These are phyloP conservation scores for Ganoderma sinense DNA, from an alignment of 1,284 basidiomycete genomes.

Conservation along the genomic window DNA sequence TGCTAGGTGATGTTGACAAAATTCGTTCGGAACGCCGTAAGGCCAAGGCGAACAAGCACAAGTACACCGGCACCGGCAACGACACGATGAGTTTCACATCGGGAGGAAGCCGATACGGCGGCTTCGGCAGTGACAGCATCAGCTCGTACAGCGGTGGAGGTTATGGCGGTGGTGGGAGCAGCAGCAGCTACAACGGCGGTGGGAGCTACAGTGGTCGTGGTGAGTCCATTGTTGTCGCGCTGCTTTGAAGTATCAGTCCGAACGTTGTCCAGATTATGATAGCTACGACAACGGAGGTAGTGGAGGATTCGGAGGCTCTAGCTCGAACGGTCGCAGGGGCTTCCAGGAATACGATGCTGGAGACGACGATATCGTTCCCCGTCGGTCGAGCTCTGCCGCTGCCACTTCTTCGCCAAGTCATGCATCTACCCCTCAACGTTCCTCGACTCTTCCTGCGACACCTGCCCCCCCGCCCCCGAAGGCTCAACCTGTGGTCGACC, in stretches of 20 bases:
- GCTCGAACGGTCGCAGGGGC: conserved; percentile 55
- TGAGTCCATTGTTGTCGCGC: conserved; percentile 12
- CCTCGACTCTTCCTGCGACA: conserved; percentile 53
- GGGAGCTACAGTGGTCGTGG: conserved; percentile 27
- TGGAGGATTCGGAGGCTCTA: conserved; percentile 51
- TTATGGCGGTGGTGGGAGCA: conserved; percentile 35
- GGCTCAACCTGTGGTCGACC: conserved; percentile 47
- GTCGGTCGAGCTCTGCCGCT: conserved; percentile 49
- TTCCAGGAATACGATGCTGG: conserved; percentile 98
- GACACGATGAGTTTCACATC: conserved; percentile 73
- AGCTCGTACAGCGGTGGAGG: conserved; percentile 46
- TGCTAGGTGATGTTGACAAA: conserved; percentile 91
- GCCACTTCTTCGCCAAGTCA: conserved; percentile 28
- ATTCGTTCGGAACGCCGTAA: conserved; percentile 92
- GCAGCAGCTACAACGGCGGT: conserved; percentile 42
- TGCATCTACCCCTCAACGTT: conserved; percentile 37
- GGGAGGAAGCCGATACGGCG: conserved; percentile 76
- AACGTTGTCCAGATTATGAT: conserved; percentile 39
- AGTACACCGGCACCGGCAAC: conserved; percentile 90
- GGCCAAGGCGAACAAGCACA: conserved; percentile 92
- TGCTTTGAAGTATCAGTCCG: conserved; percentile 12
- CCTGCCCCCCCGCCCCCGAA: conserved; percentile 50
- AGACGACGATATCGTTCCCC: conserved; percentile 78
- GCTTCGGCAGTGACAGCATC: conserved; percentile 79
- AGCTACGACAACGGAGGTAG: conserved; percentile 37